Conservation (phyloP, 2,329 filamentous ascomycete genomes). For the Aspergillus ochraceus region DNA sequence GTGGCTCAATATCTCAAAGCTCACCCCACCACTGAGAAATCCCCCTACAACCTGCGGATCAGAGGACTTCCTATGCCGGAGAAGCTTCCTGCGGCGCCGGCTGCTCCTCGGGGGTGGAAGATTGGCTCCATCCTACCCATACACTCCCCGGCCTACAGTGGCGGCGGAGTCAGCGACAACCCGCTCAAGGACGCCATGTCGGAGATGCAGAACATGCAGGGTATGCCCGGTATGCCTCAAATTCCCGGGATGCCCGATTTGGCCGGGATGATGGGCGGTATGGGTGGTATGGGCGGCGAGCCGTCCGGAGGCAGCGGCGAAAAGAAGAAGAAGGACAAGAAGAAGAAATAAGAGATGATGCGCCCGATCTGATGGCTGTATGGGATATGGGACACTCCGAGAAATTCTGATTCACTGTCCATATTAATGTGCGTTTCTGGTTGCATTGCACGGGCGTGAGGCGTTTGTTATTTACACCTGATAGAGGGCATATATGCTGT, state of each 20-base stretch:
- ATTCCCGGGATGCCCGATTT: slow-evolving; percentile 53
- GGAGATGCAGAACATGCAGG: slow-evolving; percentile 68
- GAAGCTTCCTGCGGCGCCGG: slow-evolving; percentile 70
- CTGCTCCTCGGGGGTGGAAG: slow-evolving; percentile 87
- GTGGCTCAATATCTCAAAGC: slow-evolving; percentile 73
- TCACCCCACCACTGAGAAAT: slow-evolving; percentile 73
- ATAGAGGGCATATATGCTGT: slow-evolving; percentile 16
- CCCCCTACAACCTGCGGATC: slow-evolving; percentile 70
- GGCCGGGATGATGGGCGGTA: slow-evolving; percentile 56
- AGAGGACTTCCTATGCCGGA: slow-evolving; percentile 68
- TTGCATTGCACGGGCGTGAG: slow-evolving; percentile 42
- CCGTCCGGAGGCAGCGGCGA: slow-evolving; percentile 29
- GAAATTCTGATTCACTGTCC: slow-evolving; percentile 14
- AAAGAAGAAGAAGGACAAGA: slow-evolving; percentile 53
- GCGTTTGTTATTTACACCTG: slow-evolving; percentile 29
- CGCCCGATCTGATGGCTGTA: not conserved
- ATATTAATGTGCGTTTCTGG: slow-evolving; percentile 21
- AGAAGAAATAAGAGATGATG: slow-evolving; percentile 46
- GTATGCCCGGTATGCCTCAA: slow-evolving; percentile 43
- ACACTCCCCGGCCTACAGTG: slow-evolving; percentile 84
- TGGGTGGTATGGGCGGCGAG: slow-evolving; percentile 55
- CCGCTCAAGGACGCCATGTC: slow-evolving; percentile 96
- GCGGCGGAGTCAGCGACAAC: slow-evolving; percentile 91
- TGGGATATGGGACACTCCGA: not conserved
- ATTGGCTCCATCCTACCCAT: slow-evolving; percentile 80